Conservation (phyloP, 257 asterid genomes). For the Scutellaria barbata region DNA sequence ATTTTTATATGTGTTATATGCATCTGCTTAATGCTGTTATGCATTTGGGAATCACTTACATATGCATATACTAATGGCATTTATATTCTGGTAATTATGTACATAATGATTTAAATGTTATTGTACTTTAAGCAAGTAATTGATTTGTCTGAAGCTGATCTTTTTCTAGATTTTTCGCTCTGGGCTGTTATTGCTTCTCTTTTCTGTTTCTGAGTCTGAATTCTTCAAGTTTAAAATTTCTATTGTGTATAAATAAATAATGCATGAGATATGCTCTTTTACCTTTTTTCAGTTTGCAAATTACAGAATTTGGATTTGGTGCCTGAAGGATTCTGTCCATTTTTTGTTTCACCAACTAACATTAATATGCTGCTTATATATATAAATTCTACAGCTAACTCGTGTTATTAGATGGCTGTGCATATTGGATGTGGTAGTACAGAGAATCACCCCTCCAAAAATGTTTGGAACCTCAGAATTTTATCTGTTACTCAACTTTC, state of each 20-base stretch:
- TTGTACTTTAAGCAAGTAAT: constrained; percentile 4
- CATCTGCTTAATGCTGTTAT: not conserved
- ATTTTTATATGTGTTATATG: constrained; percentile 23
- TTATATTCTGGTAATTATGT: constrained; percentile 16
- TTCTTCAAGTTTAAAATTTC: not conserved
- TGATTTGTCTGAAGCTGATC: constrained; percentile 14
- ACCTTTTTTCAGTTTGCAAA: constrained; percentile 21
- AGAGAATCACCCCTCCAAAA: constrained; percentile 9
- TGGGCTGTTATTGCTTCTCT: constrained; percentile 23
- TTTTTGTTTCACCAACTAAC: constrained; percentile 16
- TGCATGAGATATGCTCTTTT: constrained; percentile 9
- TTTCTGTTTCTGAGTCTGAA: constrained; percentile 17
- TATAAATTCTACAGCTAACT: not conserved
- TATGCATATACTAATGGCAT: constrained; percentile 22
- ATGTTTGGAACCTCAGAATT: constrained; percentile 12
- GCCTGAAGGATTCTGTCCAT: constrained; percentile 14
- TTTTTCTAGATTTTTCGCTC: constrained; percentile 10
- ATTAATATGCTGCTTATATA: constrained; percentile 25
- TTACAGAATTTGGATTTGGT: constrained; percentile 5
- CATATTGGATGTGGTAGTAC: not conserved
- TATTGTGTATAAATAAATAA: not conserved
- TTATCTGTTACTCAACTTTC: constrained; percentile 7
- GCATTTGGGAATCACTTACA: not conserved
- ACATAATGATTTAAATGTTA: not conserved
- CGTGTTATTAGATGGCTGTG: constrained; percentile 14